Percentiles rank a stretch among this genome's conserved stretches.
Conservation (phyloP, 2,329 filamentous ascomycete genomes). For the Diaporthe sp. region DNA sequence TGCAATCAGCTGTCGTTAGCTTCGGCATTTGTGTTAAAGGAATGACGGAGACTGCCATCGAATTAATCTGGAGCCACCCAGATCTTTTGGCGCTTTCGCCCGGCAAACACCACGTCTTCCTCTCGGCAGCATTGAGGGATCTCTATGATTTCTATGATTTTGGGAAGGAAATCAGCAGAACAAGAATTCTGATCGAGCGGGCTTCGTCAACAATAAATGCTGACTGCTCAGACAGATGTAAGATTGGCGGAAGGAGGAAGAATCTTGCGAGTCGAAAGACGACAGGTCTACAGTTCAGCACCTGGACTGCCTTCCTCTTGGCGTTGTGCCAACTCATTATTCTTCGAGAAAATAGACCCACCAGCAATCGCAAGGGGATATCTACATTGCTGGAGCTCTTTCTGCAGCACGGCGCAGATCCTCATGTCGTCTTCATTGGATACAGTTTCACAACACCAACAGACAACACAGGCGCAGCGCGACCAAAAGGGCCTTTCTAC, state of each 20-base stretch:
- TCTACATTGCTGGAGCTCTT: neutral
- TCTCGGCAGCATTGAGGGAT: neutral
- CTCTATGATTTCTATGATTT: neutral
- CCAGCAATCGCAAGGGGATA: neutral
- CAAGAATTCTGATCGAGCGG: neutral
- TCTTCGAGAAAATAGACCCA: neutral
- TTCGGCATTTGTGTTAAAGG: neutral
- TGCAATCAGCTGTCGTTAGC: neutral
- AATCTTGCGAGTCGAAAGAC: neutral
- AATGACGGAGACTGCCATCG: neutral
- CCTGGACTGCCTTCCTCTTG: neutral
- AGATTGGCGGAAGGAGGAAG: neutral
- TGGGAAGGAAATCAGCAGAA: neutral
- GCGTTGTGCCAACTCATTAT: neutral
- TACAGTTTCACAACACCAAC: neutral
- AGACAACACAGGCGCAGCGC: neutral
- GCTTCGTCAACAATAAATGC: neutral
- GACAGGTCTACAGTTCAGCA: neutral
- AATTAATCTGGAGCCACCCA: neutral
- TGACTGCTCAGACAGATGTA: neutral
- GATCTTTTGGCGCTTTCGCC: neutral
- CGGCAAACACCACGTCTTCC: neutral
- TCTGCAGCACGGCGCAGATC: slow-evolving; percentile 13
- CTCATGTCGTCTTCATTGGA: neutral
- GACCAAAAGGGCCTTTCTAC: neutral